Evolutionary conservation across 2,329 filamentous ascomycete genomes (phyloP), one percentile per base, ranked within the genome.

Genomic region (Cercospora sp.): DNA sequence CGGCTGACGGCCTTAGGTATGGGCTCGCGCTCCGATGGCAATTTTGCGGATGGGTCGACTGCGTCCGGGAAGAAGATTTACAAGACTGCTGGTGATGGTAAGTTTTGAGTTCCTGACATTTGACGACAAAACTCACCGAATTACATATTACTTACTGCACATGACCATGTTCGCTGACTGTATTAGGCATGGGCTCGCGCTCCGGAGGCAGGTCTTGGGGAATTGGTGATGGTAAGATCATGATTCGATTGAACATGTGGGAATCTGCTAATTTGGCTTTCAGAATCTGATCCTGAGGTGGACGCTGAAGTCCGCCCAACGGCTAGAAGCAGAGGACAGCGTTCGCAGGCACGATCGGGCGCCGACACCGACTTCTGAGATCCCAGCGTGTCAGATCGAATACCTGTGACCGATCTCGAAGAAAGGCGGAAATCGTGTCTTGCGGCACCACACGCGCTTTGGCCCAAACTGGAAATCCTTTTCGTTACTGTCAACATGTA

Each of bases 1-100:
- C 16, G 2, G 36, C 36, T 42, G 13, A 42, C 36, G 5, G 13
- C 5, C 0, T n/a, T 42, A 42, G 36, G 36, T 42, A 42, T 42
- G 36, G 36, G 36, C 36, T 42, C 36, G 36, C 36, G 36, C 36
- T 42, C 36, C 36, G 48, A 53, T 26, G 48, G 48, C 83, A 84
- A 84, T 60, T 89, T 96, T 82, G 84, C 85, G 6, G 93, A 97
- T 77, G 83, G 88, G 45, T 74, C 75, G 12, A 68, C 87, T 88
- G 36, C 81, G 81, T 42, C 66, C 58, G 70, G 73, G 53, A 74
- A 76, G 73, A 78, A 78, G 73, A 77, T 78, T 61, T 78, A 78
- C 74, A 77, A 76, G 71, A 78, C 76, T n/a, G 78, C 78, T 48
- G 78, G 78, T 40, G 77, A 80, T 61, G 89, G 55, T 59, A 30